Evolutionary conservation across 768 basidiomycete genomes (phyloP).

Genomic region (Amanita pallidorosea): DNA sequence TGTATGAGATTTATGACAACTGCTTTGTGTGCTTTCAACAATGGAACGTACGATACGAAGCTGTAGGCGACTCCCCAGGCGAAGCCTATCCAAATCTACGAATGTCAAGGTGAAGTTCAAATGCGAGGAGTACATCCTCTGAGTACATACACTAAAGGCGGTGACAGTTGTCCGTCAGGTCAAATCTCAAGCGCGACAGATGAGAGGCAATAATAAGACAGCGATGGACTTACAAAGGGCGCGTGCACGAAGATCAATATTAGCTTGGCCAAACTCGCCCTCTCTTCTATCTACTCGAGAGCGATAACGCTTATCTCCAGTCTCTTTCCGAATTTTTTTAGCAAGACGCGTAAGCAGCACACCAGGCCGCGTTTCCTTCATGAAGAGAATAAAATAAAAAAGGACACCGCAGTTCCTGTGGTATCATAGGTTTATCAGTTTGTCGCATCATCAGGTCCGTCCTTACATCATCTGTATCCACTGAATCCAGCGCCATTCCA

Average conservation of each 20-base stretch:
- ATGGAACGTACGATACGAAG: conserved; percentile 11
- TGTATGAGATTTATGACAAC: conserved; percentile 11
- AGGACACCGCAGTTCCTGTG: conserved; percentile 6
- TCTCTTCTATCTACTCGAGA: conserved; percentile 57
- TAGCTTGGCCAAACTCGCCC: conserved; percentile 39
- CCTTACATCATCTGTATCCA: conserved; percentile 63
- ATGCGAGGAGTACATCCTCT: conserved; percentile 5
- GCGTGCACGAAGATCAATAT: conserved; percentile 61
- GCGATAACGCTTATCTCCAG: conserved; percentile 52
- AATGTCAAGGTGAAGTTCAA: not conserved
- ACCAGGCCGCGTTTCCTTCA: conserved; percentile 65
- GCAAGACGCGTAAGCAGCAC: conserved; percentile 64
- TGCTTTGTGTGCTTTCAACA: conserved; percentile 33
- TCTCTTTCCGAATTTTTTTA: conserved; percentile 48
- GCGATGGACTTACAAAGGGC: conserved; percentile 56
- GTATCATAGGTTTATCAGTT: not conserved
- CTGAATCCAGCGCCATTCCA: conserved; percentile 79
- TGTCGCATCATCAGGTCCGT: conserved; percentile 9
- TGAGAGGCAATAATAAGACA: not conserved
- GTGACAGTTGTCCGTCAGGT: conserved; percentile 67
- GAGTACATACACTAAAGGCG: conserved; percentile 56
- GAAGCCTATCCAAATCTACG: conserved; percentile 61
- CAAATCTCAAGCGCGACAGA: conserved; percentile 29
- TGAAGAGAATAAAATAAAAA: conserved; percentile 41
- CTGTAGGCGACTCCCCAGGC: conserved; percentile 70